phyloP scores from a whole-genome alignment of 441 rosid species.

The Theobroma grandiflorum region DNA sequence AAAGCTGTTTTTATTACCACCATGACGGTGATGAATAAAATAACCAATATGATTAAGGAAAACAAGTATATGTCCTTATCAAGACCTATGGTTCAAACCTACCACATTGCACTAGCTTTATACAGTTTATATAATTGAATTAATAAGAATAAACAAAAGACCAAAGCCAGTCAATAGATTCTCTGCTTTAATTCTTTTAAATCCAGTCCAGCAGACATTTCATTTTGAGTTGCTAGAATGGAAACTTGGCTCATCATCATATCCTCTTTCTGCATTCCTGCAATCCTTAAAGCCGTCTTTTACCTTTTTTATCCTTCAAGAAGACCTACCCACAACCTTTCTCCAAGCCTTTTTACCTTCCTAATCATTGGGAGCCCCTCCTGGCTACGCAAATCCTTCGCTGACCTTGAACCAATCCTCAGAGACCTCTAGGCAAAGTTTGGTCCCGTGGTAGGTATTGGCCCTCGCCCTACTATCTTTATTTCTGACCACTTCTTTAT shows the following conservation, averaged over 20 bases:
- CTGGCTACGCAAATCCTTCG: no score
- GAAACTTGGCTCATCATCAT: conserved; percentile 1
- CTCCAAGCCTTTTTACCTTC: background rate
- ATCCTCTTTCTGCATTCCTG: background rate
- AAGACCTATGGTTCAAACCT: conserved; percentile 36
- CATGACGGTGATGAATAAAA: no score
- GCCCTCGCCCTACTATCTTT: no score
- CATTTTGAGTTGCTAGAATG: background rate
- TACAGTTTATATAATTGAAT: no score
- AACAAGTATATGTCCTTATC: conserved; percentile 26
- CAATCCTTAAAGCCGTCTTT: background rate
- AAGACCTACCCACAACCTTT: background rate
- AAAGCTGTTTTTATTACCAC: no score
- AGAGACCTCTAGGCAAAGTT: no score
- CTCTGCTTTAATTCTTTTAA: no score
- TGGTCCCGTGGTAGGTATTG: no score
- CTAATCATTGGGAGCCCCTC: background rate
- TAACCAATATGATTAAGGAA: no score
- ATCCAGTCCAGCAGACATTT: background rate
- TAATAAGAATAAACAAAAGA: no score
- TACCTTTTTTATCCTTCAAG: background rate
- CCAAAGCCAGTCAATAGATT: no score
- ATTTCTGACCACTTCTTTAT: conserved; percentile 27
- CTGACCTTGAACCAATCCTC: background rate
- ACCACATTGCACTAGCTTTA: no score